These are phyloP conservation scores for Excoecaria cochinchinensis DNA, from an alignment of 345 rosid genomes.

Conservation along the genomic window DNA sequence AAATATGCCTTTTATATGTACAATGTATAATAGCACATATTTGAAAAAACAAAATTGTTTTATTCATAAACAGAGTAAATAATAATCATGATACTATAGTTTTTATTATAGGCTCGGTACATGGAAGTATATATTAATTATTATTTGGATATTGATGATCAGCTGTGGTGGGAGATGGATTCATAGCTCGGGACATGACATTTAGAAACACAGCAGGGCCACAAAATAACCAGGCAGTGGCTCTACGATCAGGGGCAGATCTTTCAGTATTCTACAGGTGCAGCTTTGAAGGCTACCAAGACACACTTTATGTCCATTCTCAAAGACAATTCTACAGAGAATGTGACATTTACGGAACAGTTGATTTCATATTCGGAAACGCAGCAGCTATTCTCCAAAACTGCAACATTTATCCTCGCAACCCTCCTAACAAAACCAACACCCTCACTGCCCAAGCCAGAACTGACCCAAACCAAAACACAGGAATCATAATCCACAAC, in stretches of 20 bases:
- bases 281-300: constrained; percentile 47
- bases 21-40: too few species aligned
- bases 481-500: constrained; percentile 55
- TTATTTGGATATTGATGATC: neutral
- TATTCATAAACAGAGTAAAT: too few species aligned
- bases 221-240: constrained; percentile 59
- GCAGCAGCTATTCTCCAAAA: constrained; percentile 59
- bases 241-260: constrained; percentile 54
- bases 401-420: constrained; percentile 49
- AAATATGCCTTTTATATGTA: too few species aligned
- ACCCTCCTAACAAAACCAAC: constrained; percentile 42
- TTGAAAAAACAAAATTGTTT: too few species aligned
- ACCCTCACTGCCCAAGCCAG: constrained; percentile 70
- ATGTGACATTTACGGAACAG: constrained; percentile 45
- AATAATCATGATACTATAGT: too few species aligned
- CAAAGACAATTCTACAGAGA: constrained; percentile 49
- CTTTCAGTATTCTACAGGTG: constrained; percentile 46
- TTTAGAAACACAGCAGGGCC: constrained; percentile 67
- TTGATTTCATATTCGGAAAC: constrained; percentile 71
- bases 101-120: too few species aligned
- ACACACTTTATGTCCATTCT: constrained; percentile 60
- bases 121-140: neutral
- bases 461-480: constrained; percentile 48
- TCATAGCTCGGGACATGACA: constrained; percentile 60
- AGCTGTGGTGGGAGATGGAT: constrained; percentile 49